These are phyloP conservation scores for Aspergillus tanneri DNA, from an alignment of 2,329 filamentous ascomycete species.

Conservation along the genomic window DNA sequence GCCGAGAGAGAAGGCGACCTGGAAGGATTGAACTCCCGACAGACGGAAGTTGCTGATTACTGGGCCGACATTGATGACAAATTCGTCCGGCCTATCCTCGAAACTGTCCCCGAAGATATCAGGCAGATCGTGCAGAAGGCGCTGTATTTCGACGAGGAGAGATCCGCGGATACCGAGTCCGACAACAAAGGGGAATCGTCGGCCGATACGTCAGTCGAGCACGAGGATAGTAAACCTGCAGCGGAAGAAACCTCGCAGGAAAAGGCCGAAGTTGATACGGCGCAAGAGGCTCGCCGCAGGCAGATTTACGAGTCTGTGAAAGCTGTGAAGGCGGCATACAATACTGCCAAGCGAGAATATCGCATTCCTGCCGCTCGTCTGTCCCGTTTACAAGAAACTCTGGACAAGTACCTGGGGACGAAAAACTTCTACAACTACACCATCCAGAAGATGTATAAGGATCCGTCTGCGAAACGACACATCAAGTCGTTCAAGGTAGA, in stretches of 20 bases:
- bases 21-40: conserved; percentile 65
- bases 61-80: conserved; percentile 82
- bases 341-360: conserved; percentile 79
- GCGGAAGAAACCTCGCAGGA: conserved; percentile 6
- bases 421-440: conserved; percentile 98
- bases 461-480: conserved; percentile 81
- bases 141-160: conserved; percentile 39
- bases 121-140: conserved; percentile 43
- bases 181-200: background rate
- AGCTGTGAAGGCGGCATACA: conserved; percentile 76
- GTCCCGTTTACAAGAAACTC: conserved; percentile 69
- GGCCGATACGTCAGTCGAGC: background rate
- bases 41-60: conserved; percentile 75
- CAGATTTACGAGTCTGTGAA: conserved; percentile 66
- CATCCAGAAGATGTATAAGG: conserved; percentile 76
- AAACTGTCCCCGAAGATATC: conserved; percentile 42
- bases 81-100: conserved; percentile 68
- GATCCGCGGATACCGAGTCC: conserved; percentile 27
- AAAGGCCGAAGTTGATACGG: conserved; percentile 16
- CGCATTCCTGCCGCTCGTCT: conserved; percentile 73
- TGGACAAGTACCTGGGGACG: conserved; percentile 77
- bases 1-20: conserved; percentile 71
- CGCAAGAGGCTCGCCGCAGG: conserved; percentile 30
- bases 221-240: background rate
- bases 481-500: conserved; percentile 91